phyloP scores from a whole-genome alignment of 1,284 basidiomycete species.

The Wolfiporia cocos region DNA sequence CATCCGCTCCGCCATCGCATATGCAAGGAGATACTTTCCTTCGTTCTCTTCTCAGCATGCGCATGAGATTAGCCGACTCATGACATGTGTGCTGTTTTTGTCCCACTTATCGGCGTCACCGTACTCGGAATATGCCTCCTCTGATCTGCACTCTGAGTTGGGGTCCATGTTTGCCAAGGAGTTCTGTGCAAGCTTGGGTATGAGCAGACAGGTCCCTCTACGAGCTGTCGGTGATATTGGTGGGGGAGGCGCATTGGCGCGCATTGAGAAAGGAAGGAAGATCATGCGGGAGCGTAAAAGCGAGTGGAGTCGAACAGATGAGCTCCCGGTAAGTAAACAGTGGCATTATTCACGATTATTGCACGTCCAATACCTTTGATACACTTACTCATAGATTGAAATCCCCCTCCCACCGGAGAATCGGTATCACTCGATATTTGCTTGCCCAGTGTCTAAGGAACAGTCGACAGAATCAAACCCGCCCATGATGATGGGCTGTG shows the following conservation, averaged over 20 bases:
- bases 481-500: constrained; percentile 96
- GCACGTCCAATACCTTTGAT: too few relatives aligned
- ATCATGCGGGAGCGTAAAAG: constrained; percentile 90
- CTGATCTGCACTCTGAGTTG: constrained; percentile 67
- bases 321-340: constrained; percentile 67
- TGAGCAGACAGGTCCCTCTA: constrained; percentile 85
- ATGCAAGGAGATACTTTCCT: constrained; percentile 66
- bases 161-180: constrained; percentile 83
- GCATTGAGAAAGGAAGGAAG: constrained; percentile 88
- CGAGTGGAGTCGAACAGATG: constrained; percentile 86
- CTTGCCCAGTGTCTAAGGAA: constrained; percentile 97
- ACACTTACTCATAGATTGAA: constrained; percentile 66
- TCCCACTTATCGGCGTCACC: constrained; percentile 59
- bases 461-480: constrained; percentile 92
- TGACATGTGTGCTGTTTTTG: constrained; percentile 70
- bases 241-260: constrained; percentile 80
- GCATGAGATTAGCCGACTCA: constrained; percentile 70
- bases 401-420: constrained; percentile 84
- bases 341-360: too few relatives aligned
- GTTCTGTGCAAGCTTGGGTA: constrained; percentile 81
- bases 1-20: constrained; percentile 57
- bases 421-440: constrained; percentile 94
- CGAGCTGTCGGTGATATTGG: constrained; percentile 88
- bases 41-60: constrained; percentile 63
- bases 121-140: constrained; percentile 68